These are phyloP conservation scores for Hypoxylon sp. DNA, from an alignment of 2,329 filamentous ascomycete genomes.

Conservation along the genomic window DNA sequence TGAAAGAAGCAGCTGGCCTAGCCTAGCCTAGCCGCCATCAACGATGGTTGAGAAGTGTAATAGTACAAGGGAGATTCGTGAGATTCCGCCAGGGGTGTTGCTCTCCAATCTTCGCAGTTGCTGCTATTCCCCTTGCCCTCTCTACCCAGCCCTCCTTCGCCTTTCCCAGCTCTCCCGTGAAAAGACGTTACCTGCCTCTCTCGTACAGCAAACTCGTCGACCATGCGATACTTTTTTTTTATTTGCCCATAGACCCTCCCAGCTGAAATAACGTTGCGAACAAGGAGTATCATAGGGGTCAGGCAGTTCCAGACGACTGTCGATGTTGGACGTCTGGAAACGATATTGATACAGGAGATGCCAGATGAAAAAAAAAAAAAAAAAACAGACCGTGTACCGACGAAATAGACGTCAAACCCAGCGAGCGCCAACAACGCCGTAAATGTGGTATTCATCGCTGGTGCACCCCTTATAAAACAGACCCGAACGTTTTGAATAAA, in stretches of 20 bases:
- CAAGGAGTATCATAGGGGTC: not conserved
- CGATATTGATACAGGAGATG: conserved; percentile 36
- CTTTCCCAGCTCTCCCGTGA: not conserved
- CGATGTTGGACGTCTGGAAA: conserved; percentile 1
- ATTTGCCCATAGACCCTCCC: not conserved
- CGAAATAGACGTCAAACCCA: not conserved
- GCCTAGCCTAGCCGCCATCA: conserved; percentile 28
- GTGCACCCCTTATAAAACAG: conserved; percentile 23
- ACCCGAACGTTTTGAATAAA: conserved; percentile 19
- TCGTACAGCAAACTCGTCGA: conserved; percentile 11
- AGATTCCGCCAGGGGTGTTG: conserved; percentile 19
- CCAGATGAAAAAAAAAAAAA: conserved; percentile 12
- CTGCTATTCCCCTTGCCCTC: conserved; percentile 9
- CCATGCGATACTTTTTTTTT: conserved; percentile 9
- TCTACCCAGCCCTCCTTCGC: conserved; percentile 6
- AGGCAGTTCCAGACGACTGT: not conserved
- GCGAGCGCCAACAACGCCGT: conserved; percentile 33
- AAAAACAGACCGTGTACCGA: not conserved
- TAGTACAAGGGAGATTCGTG: conserved; percentile 34
- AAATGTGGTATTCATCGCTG: conserved; percentile 39
- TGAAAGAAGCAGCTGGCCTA: conserved; percentile 24
- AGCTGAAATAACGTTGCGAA: not conserved
- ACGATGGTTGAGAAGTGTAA: conserved; percentile 43
- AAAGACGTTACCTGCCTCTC: conserved; percentile 1
- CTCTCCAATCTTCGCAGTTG: conserved; percentile 28